Evolutionary conservation across 257 asterid species (phyloP), one percentile per base, ranked within the genome.

Genomic region (Penstemon newberryi): DNA sequence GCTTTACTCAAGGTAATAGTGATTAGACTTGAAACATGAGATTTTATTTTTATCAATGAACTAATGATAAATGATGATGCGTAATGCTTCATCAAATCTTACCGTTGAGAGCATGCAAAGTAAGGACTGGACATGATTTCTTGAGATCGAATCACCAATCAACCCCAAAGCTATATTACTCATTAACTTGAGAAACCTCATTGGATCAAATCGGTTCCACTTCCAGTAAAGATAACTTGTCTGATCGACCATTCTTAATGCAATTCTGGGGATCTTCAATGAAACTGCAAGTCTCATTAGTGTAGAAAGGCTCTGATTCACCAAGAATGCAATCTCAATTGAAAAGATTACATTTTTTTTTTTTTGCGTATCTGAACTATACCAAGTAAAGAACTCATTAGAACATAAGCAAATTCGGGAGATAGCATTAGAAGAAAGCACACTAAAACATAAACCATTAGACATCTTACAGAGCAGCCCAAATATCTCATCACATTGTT

Each of bases 71-170:
- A 19, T 19, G 25, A 19, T 19, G 25, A 19, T 19, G 25, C 1
- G 1, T 19, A 1, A 73, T 9, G 46, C 4, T 44, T n/a, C 0
- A 37, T 12, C 4, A 47, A 63, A 41, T 10, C 18, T 72, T 83
- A 92, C 98, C 91, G 72, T 74, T 39, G 96, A 90, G 59, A 92
- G 95, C 6, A 78, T 45, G 79, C 98, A 90, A 6, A 92, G 83
- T 39, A 90, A 72, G 5, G 98, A 90, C 41, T 85, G 95, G 18
- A 82, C 81, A 46, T 92, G 97, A 83, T 92, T 92, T 54, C 97
- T 73, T 0, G 95, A 82, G 15, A 92, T 85, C 12, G 97, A 92
- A 79, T 92, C 97, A 11, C 98, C 98, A 49, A 92, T 76, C 57
- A 86, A 77, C 0, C 85, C 98, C 89, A 82, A 88, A 8, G 76